Percentiles rank a stretch among this genome's conserved stretches.
These are phyloP conservation scores for Tulasnella calospora DNA, from an alignment of 768 basidiomycete genomes.

Conservation along the genomic window DNA sequence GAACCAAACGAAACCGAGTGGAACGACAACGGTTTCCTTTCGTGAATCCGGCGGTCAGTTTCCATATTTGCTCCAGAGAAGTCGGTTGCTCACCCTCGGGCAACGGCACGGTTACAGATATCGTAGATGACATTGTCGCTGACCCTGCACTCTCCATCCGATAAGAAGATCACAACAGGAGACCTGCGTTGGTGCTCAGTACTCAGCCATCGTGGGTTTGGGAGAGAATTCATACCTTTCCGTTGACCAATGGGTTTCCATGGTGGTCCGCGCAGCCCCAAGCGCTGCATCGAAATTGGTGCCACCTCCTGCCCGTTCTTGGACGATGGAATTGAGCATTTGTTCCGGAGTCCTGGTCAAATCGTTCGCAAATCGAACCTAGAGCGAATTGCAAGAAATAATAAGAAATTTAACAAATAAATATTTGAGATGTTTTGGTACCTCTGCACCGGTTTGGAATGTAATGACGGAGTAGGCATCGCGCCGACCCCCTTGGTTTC, in stretches of 20 bases:
- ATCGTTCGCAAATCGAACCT: conserved; percentile 43
- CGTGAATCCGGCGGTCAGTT: no score
- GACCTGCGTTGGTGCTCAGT: conserved; percentile 34
- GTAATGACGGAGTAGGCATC: conserved; percentile 56
- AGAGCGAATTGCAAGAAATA: conserved; percentile 37
- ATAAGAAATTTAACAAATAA: conserved; percentile 35
- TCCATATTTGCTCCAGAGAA: no score
- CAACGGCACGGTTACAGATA: conserved; percentile 44
- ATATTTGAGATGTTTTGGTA: conserved; percentile 15
- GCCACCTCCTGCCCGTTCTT: conserved; percentile 35
- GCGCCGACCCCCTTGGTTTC: conserved; percentile 36
- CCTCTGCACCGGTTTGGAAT: conserved; percentile 37
- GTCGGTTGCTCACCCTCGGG: conserved; percentile 41
- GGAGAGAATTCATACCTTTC: conserved; percentile 40
- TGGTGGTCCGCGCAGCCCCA: conserved; percentile 36
- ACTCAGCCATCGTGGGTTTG: background rate
- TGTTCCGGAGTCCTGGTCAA: conserved; percentile 44
- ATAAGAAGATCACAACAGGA: conserved; percentile 55
- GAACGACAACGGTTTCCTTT: conserved; percentile 53
- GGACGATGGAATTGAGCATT: conserved; percentile 42
- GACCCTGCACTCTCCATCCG: conserved; percentile 49
- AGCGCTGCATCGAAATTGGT: conserved; percentile 49
- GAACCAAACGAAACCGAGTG: conserved; percentile 56
- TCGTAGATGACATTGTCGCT: conserved; percentile 40
- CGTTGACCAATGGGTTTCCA: conserved; percentile 49